Evolutionary conservation across 352 stramenopile species (phyloP), one percentile per base, ranked within the genome.

Genomic region (Phytophthora ramorum): DNA sequence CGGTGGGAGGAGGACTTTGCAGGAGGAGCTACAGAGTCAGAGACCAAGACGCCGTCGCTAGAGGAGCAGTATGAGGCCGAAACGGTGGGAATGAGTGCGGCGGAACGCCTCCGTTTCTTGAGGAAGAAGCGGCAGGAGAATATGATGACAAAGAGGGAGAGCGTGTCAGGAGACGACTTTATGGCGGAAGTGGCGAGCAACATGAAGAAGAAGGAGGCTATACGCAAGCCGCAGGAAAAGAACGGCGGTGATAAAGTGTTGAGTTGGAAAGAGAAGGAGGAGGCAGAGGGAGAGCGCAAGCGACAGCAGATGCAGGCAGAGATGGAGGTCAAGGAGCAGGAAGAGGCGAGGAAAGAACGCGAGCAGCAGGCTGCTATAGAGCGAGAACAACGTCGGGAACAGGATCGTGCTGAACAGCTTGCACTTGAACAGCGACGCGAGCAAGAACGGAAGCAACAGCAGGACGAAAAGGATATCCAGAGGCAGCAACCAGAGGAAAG

Each of bases 161-260:
- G 65, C 22, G 64, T 84, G 12, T 53, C 71, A 4, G 63, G 73
- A 1, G 81, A 92, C 47, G 81, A 89, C 38, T 92, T 92, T 45
- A 83, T 92, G 75, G 70, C 75, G 9, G 83, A 92, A 57, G 78
- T 89, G 37, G 75, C 71, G 24, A 80, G 59, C 13, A 92, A 92
- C 53, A 87, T 89, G 83, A 84, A 87, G 69, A 90, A 89, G 52
- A 92, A 90, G 41, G 72, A 83, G 17, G 41, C 58, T 19, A 58
- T 49, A 13, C 59, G 35, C 2, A 72, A 55, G 14, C 35, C 28
- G 7, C 49, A 73, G 49, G 37, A 64, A 24, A 62, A 64, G 24
- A 69, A 44, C 13, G 32, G 10, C 4, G 53, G 19, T 48, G 49
- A 77, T 10, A 63, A 74, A 22, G 52, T 12, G 43, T 10, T 19